phyloP scores from a whole-genome alignment of 257 asterid species.

The Asclepias syriaca region DNA sequence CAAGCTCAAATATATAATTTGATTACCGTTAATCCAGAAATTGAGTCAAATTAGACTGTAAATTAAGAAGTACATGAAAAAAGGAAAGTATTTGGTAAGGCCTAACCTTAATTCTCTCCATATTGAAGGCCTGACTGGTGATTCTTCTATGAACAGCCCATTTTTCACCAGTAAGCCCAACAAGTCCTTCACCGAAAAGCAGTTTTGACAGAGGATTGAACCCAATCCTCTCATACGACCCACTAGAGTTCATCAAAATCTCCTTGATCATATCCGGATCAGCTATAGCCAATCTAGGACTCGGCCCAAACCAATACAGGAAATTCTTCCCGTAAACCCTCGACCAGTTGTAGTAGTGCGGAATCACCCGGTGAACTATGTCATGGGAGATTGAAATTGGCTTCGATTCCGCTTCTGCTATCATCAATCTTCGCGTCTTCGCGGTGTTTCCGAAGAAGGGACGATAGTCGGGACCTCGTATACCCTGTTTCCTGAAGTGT shows the following conservation, averaged over 20 bases:
- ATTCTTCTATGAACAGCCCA: constrained; percentile 69
- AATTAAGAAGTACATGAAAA: neutral
- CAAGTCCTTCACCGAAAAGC: constrained; percentile 42
- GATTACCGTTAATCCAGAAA: too few relatives aligned
- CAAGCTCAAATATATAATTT: too few relatives aligned
- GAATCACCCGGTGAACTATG: constrained; percentile 31
- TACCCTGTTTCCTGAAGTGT: constrained; percentile 37
- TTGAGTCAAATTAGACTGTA: too few relatives aligned
- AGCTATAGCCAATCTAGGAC: constrained; percentile 34
- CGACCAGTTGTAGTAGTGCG: constrained; percentile 48
- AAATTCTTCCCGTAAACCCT: constrained; percentile 33
- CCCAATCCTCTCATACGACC: constrained; percentile 16
- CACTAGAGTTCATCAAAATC: constrained; percentile 25
- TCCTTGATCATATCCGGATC: constrained; percentile 39
- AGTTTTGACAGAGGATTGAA: constrained; percentile 32
- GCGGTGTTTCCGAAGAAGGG: constrained; percentile 38
- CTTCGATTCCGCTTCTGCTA: constrained; percentile 32
- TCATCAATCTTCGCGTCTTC: constrained; percentile 29
- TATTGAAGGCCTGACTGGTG: constrained; percentile 48
- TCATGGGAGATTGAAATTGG: constrained; percentile 28
- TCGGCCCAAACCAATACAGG: constrained; percentile 45
- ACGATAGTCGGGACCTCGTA: constrained; percentile 35
- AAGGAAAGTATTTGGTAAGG: neutral
- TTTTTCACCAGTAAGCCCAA: constrained; percentile 36
- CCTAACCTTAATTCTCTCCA: constrained; percentile 63